phyloP scores from a whole-genome alignment of 495 filamentous ascomycete genomes.

The Penicillium cosmopolitanum region DNA sequence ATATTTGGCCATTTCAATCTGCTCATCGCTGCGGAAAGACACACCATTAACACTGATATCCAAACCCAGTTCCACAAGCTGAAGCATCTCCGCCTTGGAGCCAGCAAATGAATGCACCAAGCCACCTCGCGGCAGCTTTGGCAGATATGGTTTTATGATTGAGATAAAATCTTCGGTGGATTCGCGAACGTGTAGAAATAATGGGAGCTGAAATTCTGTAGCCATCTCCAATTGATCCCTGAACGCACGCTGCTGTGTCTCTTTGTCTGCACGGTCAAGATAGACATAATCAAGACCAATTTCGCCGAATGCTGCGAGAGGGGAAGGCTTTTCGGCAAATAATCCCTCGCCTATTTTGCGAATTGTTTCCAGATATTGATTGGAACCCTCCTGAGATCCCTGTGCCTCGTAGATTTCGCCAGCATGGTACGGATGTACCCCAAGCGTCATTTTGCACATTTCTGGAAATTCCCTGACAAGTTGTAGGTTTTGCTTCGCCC shows the following conservation, averaged over 20 bases:
- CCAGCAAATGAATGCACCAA: slow-evolving; percentile 39
- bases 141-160: slow-evolving; percentile 29
- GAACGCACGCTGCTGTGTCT: slow-evolving; percentile 34
- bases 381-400: neutral
- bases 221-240: slow-evolving; percentile 32
- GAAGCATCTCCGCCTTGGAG: slow-evolving; percentile 31
- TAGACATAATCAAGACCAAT: slow-evolving; percentile 40
- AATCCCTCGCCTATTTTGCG: slow-evolving; percentile 18
- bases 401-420: slow-evolving; percentile 26
- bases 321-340: slow-evolving; percentile 15
- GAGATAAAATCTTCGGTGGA: slow-evolving; percentile 32
- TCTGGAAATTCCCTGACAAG: slow-evolving; percentile 22
- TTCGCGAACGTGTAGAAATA: slow-evolving; percentile 37
- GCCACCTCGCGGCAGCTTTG: slow-evolving; percentile 25
- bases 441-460: slow-evolving; percentile 37
- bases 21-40: slow-evolving; percentile 32
- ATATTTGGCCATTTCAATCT: slow-evolving; percentile 32
- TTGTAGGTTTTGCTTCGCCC: slow-evolving; percentile 24
- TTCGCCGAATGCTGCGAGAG: slow-evolving; percentile 35
- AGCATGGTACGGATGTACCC: slow-evolving; percentile 37
- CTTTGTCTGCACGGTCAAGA: slow-evolving; percentile 32
- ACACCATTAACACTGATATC: slow-evolving; percentile 38
- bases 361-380: slow-evolving; percentile 15
- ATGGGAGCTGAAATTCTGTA: slow-evolving; percentile 26
- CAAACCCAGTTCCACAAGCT: slow-evolving; percentile 30